phyloP scores from a whole-genome alignment of 2,329 filamentous ascomycete species.

The Colletotrichum spinosum region DNA sequence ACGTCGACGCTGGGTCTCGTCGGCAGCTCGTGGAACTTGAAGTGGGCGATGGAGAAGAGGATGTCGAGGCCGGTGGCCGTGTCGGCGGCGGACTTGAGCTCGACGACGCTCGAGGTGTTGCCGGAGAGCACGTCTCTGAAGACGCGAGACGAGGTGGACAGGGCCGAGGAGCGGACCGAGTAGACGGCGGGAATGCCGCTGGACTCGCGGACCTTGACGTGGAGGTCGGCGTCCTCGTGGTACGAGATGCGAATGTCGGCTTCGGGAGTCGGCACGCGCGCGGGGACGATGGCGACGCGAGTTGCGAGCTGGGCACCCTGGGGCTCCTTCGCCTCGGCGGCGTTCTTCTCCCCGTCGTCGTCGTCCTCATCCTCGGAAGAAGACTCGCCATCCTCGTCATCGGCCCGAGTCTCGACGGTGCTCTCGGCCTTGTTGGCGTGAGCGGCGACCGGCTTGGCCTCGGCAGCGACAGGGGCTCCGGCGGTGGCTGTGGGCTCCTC shows the following conservation, averaged over 20 bases:
- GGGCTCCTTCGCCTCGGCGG: conserved; percentile 12
- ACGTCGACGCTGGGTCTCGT: conserved; percentile 29
- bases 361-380: conserved; percentile 34
- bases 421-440: conserved; percentile 14
- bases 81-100: conserved; percentile 30
- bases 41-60: conserved; percentile 34
- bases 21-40: conserved; percentile 36
- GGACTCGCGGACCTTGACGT: conserved; percentile 28
- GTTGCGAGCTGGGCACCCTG: conserved; percentile 33
- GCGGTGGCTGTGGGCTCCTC: neutral
- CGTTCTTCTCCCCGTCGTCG: conserved; percentile 27
- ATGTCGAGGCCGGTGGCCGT: conserved; percentile 25
- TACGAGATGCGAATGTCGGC: conserved; percentile 28
- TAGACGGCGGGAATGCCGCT: conserved; percentile 21
- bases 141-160: conserved; percentile 28
- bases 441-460: conserved; percentile 1
- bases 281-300: conserved; percentile 26
- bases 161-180: conserved; percentile 26
- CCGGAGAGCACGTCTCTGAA: conserved; percentile 25
- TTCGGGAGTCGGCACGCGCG: conserved; percentile 27
- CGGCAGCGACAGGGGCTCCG: conserved; percentile 4
- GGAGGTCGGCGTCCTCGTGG: conserved; percentile 31
- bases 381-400: conserved; percentile 19
- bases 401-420: conserved; percentile 22
- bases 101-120: conserved; percentile 24